phyloP scores from a whole-genome alignment of 306 rosid genomes.

The Corylus avellana region DNA sequence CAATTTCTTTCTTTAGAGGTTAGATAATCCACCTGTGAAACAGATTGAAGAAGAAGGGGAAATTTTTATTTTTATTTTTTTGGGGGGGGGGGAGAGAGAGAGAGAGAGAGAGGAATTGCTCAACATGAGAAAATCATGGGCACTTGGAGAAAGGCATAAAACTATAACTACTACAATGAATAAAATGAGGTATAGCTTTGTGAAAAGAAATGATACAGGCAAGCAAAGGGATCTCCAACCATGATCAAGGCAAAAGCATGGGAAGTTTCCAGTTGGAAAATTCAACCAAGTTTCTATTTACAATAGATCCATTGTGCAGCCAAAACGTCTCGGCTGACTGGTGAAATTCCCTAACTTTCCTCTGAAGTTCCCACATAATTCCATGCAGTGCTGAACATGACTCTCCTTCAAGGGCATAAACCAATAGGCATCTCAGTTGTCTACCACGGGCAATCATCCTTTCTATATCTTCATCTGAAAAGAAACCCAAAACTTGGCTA shows the following conservation, averaged over 20 bases:
- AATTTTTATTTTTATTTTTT: no score
- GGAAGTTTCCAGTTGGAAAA: constrained; percentile 82
- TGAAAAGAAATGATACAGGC: constrained; percentile 25
- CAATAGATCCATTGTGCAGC: constrained; percentile 80
- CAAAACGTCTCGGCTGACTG: constrained; percentile 94
- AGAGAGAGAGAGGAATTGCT: not conserved
- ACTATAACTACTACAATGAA: not conserved
- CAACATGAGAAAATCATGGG: not conserved
- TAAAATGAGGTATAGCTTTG: not conserved
- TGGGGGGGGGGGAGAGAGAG: no score
- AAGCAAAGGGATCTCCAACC: constrained; percentile 11
- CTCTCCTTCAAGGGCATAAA: constrained; percentile 63
- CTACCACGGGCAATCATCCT: constrained; percentile 69
- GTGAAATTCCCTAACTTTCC: constrained; percentile 88
- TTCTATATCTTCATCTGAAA: constrained; percentile 67
- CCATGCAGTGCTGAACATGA: constrained; percentile 91
- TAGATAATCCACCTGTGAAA: not conserved
- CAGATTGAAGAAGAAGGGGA: not conserved
- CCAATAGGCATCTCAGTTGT: constrained; percentile 73
- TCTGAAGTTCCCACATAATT: constrained; percentile 91
- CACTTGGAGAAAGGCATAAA: not conserved
- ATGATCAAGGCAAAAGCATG: constrained; percentile 71
- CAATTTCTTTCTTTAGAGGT: not conserved
- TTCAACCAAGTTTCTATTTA: constrained; percentile 65
- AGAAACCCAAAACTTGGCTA: not conserved